phyloP scores from a whole-genome alignment of 495 filamentous ascomycete genomes.

The Podospora conica region DNA sequence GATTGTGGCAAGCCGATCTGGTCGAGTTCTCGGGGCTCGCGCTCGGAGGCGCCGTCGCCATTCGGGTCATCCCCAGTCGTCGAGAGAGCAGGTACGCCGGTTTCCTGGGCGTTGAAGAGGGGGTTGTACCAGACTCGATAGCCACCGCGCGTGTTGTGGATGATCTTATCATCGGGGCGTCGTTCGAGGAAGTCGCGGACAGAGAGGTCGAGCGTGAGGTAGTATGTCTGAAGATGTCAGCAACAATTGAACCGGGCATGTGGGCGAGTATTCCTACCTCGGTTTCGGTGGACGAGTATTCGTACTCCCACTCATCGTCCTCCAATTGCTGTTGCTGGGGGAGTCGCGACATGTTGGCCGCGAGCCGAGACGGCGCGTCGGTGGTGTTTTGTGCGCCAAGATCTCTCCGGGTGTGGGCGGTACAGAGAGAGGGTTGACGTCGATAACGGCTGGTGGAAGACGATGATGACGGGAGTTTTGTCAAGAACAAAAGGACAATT shows the following conservation, averaged over 20 bases:
- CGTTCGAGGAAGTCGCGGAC: constrained; percentile 40
- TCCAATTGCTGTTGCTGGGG: constrained; percentile 13
- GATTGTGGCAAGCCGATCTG: constrained; percentile 16
- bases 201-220: constrained; percentile 51
- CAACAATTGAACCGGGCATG: neutral
- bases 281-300: constrained; percentile 50
- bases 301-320: constrained; percentile 52
- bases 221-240: constrained; percentile 40
- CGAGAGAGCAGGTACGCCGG: constrained; percentile 11
- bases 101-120: constrained; percentile 24
- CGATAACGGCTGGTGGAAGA: neutral
- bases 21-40: constrained; percentile 26
- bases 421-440: neutral
- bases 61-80: constrained; percentile 26
- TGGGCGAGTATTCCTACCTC: neutral
- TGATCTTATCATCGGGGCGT: constrained; percentile 24
- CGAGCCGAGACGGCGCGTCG: neutral
- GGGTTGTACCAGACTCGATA: constrained; percentile 36
- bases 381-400: neutral
- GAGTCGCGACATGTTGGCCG: neutral
- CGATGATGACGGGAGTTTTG: neutral
- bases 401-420: neutral
- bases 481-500: neutral
- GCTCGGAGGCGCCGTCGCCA: constrained; percentile 25
- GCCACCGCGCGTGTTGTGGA: constrained; percentile 26